Evolutionary conservation across 305 asterid species (phyloP), one percentile per base, ranked within the genome.

Genomic region (Vinca major): DNA sequence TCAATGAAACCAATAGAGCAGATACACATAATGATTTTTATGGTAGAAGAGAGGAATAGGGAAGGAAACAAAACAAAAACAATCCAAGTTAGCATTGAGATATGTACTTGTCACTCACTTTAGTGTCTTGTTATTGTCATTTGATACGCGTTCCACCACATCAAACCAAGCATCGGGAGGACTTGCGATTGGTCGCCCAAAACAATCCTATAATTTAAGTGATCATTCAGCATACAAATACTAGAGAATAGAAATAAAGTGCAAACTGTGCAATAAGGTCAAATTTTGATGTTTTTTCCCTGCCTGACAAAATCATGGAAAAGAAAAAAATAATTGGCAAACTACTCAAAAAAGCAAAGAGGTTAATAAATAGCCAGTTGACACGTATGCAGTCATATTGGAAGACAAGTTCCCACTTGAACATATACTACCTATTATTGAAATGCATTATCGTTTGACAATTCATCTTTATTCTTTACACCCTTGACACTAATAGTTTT

Each of bases 131-230:
- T 94, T 94, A 74, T 85, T 83, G 81, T 94, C 96, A 45, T 88
- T 75, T 64, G 99, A 94, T 62, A 91, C 73, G 72, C 99, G 99
- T 84, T 91, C 98, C 81, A 94, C 98, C 83, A 91, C 85, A 81
- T 94, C 98, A 71, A 94, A 83, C 99, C 99, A 94, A 82, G 99
- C 90, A 94, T 94, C 99, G 19, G 99, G 99, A 74, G 98, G 83
- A 75, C 99, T 91, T 19, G 95, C 75, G 81, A 94, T 94, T 56
- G 99, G 99, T 75, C 98, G 84, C 64, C 91, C 93, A 81, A 94
- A 93, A 85, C 99, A 93, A 84, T 93, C 99, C 99, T 93, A 83
- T 71, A 74, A 78, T 68, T 65, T 60, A 64, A 45, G 72, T 12
- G 16, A 47, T 41, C 47, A 60, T 71, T 37, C 53, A 69, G 53